Percentiles rank a stretch among this genome's conserved stretches.
phyloP scores from a whole-genome alignment of 441 rosid genomes.

The Euphorbia schlechtendalii region DNA sequence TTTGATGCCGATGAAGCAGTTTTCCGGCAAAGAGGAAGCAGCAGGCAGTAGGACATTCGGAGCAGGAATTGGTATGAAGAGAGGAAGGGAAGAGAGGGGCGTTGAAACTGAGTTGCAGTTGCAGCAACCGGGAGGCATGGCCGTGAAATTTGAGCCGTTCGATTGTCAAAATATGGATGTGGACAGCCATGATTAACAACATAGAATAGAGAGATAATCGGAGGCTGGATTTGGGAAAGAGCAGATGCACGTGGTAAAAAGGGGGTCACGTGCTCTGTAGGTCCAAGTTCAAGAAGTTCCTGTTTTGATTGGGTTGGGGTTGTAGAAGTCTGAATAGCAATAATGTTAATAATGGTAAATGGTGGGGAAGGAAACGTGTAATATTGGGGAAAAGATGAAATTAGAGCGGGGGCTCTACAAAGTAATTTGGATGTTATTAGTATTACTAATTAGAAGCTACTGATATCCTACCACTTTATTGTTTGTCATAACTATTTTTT shows the following conservation, averaged over 20 bases:
- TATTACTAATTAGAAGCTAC: too few relatives aligned
- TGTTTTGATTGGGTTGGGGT: not conserved
- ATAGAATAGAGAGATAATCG: not conserved
- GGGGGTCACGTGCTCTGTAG: slow-evolving; percentile 18
- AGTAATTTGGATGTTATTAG: too few relatives aligned
- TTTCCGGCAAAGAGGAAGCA: slow-evolving; percentile 21
- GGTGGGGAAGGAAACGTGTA: not conserved
- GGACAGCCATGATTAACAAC: slow-evolving; percentile 6
- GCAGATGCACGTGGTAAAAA: slow-evolving; percentile 21
- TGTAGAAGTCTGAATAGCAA: not conserved
- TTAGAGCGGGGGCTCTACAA: not conserved
- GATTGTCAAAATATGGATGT: slow-evolving; percentile 27
- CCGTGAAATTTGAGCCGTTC: slow-evolving; percentile 39
- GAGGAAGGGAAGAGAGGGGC: slow-evolving; percentile 41
- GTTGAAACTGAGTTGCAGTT: slow-evolving; percentile 17
- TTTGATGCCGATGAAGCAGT: slow-evolving; percentile 24
- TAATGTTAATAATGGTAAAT: not conserved
- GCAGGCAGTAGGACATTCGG: slow-evolving; percentile 65
- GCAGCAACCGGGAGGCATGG: slow-evolving; percentile 27
- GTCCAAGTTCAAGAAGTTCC: not conserved
- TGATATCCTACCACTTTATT: too few relatives aligned
- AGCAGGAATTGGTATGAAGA: slow-evolving; percentile 68
- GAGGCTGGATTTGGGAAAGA: not conserved
- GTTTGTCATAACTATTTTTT: too few relatives aligned
- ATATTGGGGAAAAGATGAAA: not conserved